These are phyloP conservation scores for Urtica urens DNA, from an alignment of 306 rosid genomes.

Conservation along the genomic window DNA sequence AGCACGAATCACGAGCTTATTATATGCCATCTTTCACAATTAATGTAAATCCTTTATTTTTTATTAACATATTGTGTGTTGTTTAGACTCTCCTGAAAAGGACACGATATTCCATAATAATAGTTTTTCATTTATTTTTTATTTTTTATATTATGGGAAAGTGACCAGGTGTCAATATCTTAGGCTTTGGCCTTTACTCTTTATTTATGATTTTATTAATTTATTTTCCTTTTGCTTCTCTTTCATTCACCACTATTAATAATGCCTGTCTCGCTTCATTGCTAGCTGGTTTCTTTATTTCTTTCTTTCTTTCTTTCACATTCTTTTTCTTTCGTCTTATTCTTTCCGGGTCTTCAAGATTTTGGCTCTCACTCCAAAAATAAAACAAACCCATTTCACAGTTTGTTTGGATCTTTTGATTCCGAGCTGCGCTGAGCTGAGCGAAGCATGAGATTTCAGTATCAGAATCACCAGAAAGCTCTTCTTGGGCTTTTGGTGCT, in stretches of 20 bases:
- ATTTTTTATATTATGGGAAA: slow-evolving; percentile 18
- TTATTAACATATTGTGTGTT: not conserved
- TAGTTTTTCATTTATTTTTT: too few relatives aligned
- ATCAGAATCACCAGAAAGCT: slow-evolving; percentile 20
- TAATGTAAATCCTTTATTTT: not conserved
- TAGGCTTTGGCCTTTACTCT: slow-evolving; percentile 26
- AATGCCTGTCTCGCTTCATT: slow-evolving; percentile 9
- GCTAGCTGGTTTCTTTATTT: not conserved
- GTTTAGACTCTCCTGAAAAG: slow-evolving; percentile 30
- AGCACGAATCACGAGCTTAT: too few relatives aligned
- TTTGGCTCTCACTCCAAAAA: not conserved
- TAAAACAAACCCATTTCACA: slow-evolving; percentile 11
- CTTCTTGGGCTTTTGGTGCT: slow-evolving; percentile 36
- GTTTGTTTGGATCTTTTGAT: slow-evolving; percentile 24
- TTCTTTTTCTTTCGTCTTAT: not conserved
- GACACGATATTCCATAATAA: slow-evolving; percentile 28
- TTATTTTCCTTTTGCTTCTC: not conserved
- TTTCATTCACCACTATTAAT: not conserved
- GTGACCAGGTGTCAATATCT: slow-evolving; percentile 51
- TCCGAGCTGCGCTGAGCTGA: slow-evolving; percentile 14
- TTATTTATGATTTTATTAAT: not conserved
- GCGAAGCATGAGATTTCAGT: slow-evolving; percentile 26
- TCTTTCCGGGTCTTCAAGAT: not conserved
- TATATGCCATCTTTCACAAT: too few relatives aligned
- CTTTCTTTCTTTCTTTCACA: slow-evolving; percentile 3